These are phyloP conservation scores for Syzygium jambos DNA, from an alignment of 345 rosid genomes.

Conservation along the genomic window DNA sequence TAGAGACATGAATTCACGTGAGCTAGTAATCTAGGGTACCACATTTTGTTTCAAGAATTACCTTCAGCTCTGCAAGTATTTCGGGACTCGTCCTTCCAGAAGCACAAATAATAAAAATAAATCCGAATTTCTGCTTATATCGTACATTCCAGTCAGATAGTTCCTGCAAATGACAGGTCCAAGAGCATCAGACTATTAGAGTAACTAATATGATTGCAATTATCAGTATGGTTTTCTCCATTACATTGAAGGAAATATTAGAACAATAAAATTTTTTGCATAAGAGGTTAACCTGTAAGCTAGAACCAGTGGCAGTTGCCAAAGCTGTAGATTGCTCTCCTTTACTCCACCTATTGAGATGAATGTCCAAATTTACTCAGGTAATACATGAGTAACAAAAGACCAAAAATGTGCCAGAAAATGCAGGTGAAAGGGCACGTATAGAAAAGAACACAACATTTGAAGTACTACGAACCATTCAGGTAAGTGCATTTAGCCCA, in stretches of 20 bases:
- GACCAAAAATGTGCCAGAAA: neutral
- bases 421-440: neutral
- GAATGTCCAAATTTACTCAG: neutral
- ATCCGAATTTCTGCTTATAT: constrained; percentile 62
- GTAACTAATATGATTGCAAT: neutral
- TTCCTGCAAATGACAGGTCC: constrained; percentile 30
- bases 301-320: constrained; percentile 63
- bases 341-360: constrained; percentile 44
- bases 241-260: neutral
- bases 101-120: constrained; percentile 72
- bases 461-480: neutral
- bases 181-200: neutral
- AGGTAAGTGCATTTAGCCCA: neutral
- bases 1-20: neutral
- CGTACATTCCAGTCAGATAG: constrained; percentile 63
- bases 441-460: neutral
- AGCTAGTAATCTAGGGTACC: neutral
- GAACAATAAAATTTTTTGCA: neutral
- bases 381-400: neutral
- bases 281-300: constrained; percentile 39
- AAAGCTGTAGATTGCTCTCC: constrained; percentile 86
- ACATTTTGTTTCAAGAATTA: constrained; percentile 2
- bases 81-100: constrained; percentile 66
- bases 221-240: neutral
- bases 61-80: constrained; percentile 78